Percentiles rank a stretch among this genome's conserved stretches.
phyloP scores from a whole-genome alignment of 192 early-diverging fungal species.

The Funneliformis mosseae region DNA sequence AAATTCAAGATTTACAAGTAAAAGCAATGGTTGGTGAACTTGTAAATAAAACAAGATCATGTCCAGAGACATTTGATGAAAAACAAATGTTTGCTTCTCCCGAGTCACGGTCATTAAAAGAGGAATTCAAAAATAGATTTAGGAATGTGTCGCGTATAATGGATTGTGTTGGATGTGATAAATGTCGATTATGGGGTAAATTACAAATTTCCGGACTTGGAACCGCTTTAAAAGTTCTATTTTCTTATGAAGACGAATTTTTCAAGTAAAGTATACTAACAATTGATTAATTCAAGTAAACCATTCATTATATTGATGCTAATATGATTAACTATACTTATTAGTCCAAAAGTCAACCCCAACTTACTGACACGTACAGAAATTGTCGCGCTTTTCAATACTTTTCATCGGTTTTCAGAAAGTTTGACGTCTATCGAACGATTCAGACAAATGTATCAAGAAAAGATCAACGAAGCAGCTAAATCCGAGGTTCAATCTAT shows the following conservation, averaged over 20 bases:
- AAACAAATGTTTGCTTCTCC: conserved; percentile 70
- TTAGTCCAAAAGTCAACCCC: conserved; percentile 53
- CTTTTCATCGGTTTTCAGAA: conserved; percentile 85
- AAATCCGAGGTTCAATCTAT: neutral
- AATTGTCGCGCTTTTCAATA: conserved; percentile 90
- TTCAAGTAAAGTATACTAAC: conserved; percentile 48
- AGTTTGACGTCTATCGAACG: conserved; percentile 77
- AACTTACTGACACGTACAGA: conserved; percentile 72
- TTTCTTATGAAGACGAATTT: conserved; percentile 81
- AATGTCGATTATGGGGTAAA: conserved; percentile 99
- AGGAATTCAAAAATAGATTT: conserved; percentile 90
- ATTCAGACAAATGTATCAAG: conserved; percentile 79
- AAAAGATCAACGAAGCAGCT: conserved; percentile 27
- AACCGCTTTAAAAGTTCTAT: conserved; percentile 94
- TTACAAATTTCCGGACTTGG: conserved; percentile 91
- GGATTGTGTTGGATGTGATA: conserved; percentile 99
- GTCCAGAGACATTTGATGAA: conserved; percentile 90
- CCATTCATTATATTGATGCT: neutral
- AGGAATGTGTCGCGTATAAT: conserved; percentile 97
- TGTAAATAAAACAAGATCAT: conserved; percentile 57
- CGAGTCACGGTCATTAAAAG: conserved; percentile 58
- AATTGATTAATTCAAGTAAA: neutral
- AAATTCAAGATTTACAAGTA: conserved; percentile 54
- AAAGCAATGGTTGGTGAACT: conserved; percentile 63
- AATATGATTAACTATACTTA: neutral